Base-by-base conservation (phyloP, 169 alveolate genomes). In the Theileria parva region DNA sequence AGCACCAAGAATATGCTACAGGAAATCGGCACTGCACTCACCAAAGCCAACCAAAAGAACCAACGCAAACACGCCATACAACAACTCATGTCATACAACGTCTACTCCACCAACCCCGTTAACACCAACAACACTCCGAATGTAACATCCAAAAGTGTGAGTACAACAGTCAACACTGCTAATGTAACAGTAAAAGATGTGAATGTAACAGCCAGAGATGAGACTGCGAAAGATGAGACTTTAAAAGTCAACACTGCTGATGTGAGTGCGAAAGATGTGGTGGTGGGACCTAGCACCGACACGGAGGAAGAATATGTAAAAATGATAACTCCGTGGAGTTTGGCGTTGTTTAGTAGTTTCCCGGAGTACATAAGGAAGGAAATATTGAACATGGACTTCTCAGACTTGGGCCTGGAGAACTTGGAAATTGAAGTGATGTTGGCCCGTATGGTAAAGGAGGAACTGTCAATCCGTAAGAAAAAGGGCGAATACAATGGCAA, bases 341-440 rank as follows among this genome's bases (percentile, higher is more conserved):
- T 93, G 39, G 98, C 98, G 8, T 86, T 96, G 66, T 95, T 95
- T 78, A 85, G 88, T 53, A 88, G 97, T 9, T 91, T 98, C 64
- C 99, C 99, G 11, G 95, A 94, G 50, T 97, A 93, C 81, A 95
- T 96, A 48, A 92, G 98, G 57, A 87, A 93, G 71, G 98, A 97
- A 91, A 87, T 97, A 55, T 81, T 95, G 74, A 92, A 90, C 70
- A 92, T 91, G 55, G 97, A 93, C 80, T 61, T 87, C 15, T 77
- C 92, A 25, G 94, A 88, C 70, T 79, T 86, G 75, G 77, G 85
- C 32, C 75, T 87, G 74, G 94, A 90, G 65, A 51, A 69, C 34
- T 76, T 98, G 75, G 99, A 97, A 74, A 98, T 99, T 25, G 99
- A 98, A 88, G 96, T 95, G 67, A 88, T 98, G 77, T 75, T 98